phyloP scores from a whole-genome alignment of 2,329 filamentous ascomycete species.

The Amylocarpus encephaloides region DNA sequence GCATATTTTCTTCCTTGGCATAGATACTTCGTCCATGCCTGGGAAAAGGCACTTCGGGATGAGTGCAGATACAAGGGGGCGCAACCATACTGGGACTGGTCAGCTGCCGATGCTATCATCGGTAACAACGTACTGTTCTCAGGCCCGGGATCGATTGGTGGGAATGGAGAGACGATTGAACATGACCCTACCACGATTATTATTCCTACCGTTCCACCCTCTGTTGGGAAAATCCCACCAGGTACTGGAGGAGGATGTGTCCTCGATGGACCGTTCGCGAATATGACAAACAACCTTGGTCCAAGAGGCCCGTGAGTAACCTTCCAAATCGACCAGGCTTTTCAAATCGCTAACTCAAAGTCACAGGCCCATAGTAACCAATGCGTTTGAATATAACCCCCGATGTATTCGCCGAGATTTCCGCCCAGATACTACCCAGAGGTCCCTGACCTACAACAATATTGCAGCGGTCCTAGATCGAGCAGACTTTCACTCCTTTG shows the following conservation, averaged over 20 bases:
- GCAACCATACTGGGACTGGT: slow-evolving; percentile 41
- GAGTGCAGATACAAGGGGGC: slow-evolving; percentile 38
- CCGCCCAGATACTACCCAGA: slow-evolving; percentile 25
- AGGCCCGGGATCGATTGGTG: slow-evolving; percentile 41
- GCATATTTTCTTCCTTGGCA: slow-evolving; percentile 37
- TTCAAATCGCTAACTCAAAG: neutral
- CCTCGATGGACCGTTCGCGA: slow-evolving; percentile 38
- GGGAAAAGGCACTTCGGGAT: slow-evolving; percentile 35
- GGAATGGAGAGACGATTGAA: slow-evolving; percentile 36
- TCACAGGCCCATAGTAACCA: neutral
- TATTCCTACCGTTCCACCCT: slow-evolving; percentile 12
- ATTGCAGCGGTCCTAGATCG: slow-evolving; percentile 30
- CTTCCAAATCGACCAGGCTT: neutral
- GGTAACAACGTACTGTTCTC: slow-evolving; percentile 43
- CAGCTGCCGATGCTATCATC: slow-evolving; percentile 37
- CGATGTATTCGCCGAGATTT: slow-evolving; percentile 37
- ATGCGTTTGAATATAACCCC: slow-evolving; percentile 31
- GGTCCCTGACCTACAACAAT: slow-evolving; percentile 32
- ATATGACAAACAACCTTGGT: slow-evolving; percentile 20
- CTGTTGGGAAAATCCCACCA: slow-evolving; percentile 28
- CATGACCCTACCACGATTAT: slow-evolving; percentile 9
- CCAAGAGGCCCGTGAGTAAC: slow-evolving; percentile 1
- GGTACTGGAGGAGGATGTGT: slow-evolving; percentile 50
- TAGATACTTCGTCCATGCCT: slow-evolving; percentile 35
- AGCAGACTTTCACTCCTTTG: neutral